phyloP scores from a whole-genome alignment of 371 early-diverging fungal species.

The Neoconidiobolus thromboides region DNA sequence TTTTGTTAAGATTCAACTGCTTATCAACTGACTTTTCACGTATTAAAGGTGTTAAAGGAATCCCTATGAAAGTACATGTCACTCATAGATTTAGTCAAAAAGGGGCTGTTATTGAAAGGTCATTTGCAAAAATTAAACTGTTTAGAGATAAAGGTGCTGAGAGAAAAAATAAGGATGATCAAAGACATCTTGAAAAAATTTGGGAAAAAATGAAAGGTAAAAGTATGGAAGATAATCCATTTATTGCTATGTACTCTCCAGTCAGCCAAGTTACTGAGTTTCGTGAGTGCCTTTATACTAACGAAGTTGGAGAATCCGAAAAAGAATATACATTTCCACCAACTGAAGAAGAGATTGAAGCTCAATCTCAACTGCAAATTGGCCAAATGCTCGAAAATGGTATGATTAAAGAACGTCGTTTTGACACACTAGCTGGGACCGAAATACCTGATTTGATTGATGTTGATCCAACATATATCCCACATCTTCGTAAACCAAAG shows the following conservation, averaged over 20 bases:
- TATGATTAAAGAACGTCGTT: background rate
- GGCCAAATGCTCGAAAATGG: background rate
- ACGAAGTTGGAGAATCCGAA: conserved; percentile 14
- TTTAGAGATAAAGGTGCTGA: conserved; percentile 61
- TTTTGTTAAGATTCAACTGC: conserved; percentile 54
- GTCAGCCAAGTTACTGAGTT: conserved; percentile 14
- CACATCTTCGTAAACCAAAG: conserved; percentile 14
- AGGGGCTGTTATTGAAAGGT: conserved; percentile 18
- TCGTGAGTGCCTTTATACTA: conserved; percentile 13
- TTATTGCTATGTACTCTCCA: conserved; percentile 12
- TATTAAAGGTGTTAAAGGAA: conserved; percentile 71
- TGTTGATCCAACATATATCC: conserved; percentile 17
- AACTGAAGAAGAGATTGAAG: conserved; percentile 2
- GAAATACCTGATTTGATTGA: conserved; percentile 13
- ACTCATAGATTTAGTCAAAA: conserved; percentile 10
- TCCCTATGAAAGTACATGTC: conserved; percentile 45
- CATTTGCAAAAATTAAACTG: conserved; percentile 45
- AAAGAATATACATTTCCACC: conserved; percentile 13
- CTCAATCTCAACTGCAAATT: background rate
- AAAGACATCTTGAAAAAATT: conserved; percentile 33
- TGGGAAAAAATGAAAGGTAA: conserved; percentile 30
- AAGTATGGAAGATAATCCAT: conserved; percentile 11
- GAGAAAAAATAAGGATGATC: conserved; percentile 44
- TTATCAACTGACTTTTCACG: conserved; percentile 65
- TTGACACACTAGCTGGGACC: conserved; percentile 5